Percentiles rank a stretch among this genome's conserved stretches.
Evolutionary conservation across 75 land plant genomes (phyloP).

Genomic region (Pinus tabuliformis): DNA sequence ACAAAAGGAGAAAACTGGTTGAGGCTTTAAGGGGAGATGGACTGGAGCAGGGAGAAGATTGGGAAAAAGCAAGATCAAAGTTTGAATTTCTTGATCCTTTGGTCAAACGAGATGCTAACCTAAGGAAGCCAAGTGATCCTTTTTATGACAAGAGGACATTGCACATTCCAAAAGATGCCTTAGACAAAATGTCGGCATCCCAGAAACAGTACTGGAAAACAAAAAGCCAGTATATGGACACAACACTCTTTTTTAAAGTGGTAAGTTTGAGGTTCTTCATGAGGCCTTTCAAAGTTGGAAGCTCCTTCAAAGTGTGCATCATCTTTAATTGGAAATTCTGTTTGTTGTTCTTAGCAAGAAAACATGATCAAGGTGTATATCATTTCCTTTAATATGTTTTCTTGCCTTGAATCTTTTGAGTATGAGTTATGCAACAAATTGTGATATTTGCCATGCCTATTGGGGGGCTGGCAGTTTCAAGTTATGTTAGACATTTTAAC

Average conservation of each 20-base stretch:
- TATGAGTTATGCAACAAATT: not conserved
- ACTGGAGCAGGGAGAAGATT: conserved; percentile 27
- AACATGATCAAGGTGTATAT: not conserved
- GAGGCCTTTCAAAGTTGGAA: not conserved
- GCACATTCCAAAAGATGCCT: conserved; percentile 73
- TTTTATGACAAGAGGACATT: conserved; percentile 81
- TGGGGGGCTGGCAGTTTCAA: not conserved
- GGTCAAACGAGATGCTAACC: conserved; percentile 60
- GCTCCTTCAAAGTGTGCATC: not conserved
- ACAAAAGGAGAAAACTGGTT: conserved; percentile 50
- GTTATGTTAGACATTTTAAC: not conserved
- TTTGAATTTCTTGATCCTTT: conserved; percentile 86
- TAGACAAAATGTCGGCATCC: conserved; percentile 87
- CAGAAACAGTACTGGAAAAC: conserved; percentile 91
- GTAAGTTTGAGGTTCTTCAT: conserved; percentile 23
- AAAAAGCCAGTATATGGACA: conserved; percentile 93
- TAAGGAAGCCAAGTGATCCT: conserved; percentile 68
- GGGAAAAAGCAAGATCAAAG: conserved; percentile 56
- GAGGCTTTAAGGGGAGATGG: conserved; percentile 30
- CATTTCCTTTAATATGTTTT: not conserved
- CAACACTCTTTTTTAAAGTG: conserved; percentile 94
- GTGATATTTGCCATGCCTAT: not conserved
- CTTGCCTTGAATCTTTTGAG: not conserved
- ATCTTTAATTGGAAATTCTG: not conserved
- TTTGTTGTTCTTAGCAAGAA: not conserved